Conservation (phyloP, 306 rosid genomes). For the Medicago arabica region DNA sequence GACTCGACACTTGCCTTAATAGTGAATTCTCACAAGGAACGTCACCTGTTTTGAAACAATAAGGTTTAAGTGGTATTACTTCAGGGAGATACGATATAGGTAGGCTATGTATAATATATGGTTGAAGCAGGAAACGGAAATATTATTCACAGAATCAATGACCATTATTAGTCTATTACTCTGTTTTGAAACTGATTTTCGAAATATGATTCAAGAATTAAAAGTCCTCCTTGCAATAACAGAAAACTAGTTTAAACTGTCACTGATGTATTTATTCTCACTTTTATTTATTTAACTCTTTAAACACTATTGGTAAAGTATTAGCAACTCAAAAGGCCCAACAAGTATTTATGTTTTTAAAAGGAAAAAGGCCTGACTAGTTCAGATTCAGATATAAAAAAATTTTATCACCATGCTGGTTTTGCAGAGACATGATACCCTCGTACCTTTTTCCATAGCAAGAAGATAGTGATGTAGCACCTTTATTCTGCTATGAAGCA, state of each 20-base stretch:
- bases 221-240: background rate
- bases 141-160: conserved; percentile 21
- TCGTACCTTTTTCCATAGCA: conserved; percentile 88
- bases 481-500: conserved; percentile 93
- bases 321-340: conserved; percentile 6
- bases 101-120: background rate
- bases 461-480: conserved; percentile 88
- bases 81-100: conserved; percentile 27
- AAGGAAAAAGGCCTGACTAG: conserved; percentile 5
- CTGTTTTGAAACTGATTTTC: conserved; percentile 20
- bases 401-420: conserved; percentile 18
- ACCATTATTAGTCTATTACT: background rate
- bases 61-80: conserved; percentile 7
- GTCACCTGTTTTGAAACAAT: conserved; percentile 60
- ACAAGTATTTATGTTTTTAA: background rate
- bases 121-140: conserved; percentile 40
- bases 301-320: conserved; percentile 5
- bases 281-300: conserved; percentile 25
- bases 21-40: conserved; percentile 87
- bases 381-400: conserved; percentile 19
- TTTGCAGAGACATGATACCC: conserved; percentile 31
- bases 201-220: conserved; percentile 2
- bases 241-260: conserved; percentile 11
- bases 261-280: background rate
- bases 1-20: conserved; percentile 92